Evolutionary conservation across 2,329 filamentous ascomycete genomes (phyloP).

Genomic region (Periconia sp.): DNA sequence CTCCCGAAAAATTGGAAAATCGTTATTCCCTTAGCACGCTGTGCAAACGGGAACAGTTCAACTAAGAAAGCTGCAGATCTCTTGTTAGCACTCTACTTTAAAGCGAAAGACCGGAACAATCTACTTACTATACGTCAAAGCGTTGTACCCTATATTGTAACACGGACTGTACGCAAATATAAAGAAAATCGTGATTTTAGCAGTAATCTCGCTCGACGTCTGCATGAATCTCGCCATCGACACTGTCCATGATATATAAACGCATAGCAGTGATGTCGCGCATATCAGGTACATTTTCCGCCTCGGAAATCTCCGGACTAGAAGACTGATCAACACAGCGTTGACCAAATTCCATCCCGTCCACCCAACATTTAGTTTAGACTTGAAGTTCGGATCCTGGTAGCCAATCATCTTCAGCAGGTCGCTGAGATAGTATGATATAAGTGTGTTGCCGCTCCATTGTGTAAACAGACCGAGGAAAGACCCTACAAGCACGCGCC

Average conservation of each 20-base stretch:
- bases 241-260: slow-evolving; percentile 41
- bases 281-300: slow-evolving; percentile 56
- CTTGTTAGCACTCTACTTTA: slow-evolving; percentile 3
- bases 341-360: slow-evolving; percentile 61
- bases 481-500: slow-evolving; percentile 62
- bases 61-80: slow-evolving; percentile 49
- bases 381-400: slow-evolving; percentile 40
- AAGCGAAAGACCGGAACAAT: neutral
- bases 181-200: slow-evolving; percentile 54
- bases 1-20: slow-evolving; percentile 66
- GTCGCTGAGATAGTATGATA: slow-evolving; percentile 64
- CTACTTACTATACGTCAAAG: slow-evolving; percentile 57
- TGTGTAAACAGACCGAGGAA: slow-evolving; percentile 68
- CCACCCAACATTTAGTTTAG: slow-evolving; percentile 56
- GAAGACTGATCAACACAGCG: slow-evolving; percentile 56
- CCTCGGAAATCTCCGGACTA: slow-evolving; percentile 58
- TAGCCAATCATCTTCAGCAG: slow-evolving; percentile 64
- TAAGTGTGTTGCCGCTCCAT: slow-evolving; percentile 65
- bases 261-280: slow-evolving; percentile 33
- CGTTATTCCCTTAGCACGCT: slow-evolving; percentile 51
- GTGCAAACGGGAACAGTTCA: slow-evolving; percentile 52
- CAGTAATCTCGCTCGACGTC: slow-evolving; percentile 38
- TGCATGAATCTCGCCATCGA: slow-evolving; percentile 55
- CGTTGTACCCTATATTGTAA: slow-evolving; percentile 67
- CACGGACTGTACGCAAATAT: slow-evolving; percentile 49